Base-by-base conservation (phyloP, 208 protist genomes). In the Acanthamoeba castellanii region DNA sequence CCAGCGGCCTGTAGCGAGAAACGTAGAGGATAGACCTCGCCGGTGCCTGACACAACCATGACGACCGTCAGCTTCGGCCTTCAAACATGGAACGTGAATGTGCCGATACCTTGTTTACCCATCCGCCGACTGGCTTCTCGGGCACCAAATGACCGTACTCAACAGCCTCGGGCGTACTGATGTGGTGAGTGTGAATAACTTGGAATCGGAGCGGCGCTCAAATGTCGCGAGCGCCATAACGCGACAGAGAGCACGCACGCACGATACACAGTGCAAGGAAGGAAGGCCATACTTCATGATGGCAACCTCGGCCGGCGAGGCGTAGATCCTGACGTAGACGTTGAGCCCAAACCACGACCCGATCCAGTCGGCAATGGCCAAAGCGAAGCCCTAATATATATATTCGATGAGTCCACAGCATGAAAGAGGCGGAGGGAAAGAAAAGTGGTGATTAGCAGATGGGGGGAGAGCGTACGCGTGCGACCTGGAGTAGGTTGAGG, bases 291-390 rank as follows among this genome's bases (percentile, higher is more conserved):
- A 87, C 78, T 87, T 87, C 18, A 87, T 13, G n/a, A 87, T 55
- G 50, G 78, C 78, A 16, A 87, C 78, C 22, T 87, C 47, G 0
- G 14, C 22, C n/a, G 78, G 42, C 22, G 78, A 32, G 32, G 47
- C 78, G 52, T 87, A 87, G 78, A 87, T 30, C n/a, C n/a, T 57
- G 16, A 61, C 47, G 30, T 87, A 87, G 11, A 87, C 78, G 42
- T 7, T 87, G 78, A 87, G 78, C 25, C 78, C 78, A 42, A 87
- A 87, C 78, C 78, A 87, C 8, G 78, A 87, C 20, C 78, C 78
- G 47, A 87, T 8, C 78, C 78, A 87, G 22, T 87, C 78, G 78
- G 78, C 78, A 11, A 87, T 37, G 27, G 78, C 78, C 78, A 87
- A 34, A 16, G 47, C 78, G 45, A 61, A 55, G 78, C 47, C 52